Percentiles rank a stretch among this genome's conserved stretches.
Conservation (phyloP, 805 yeast species). For the Myxozyma monticola region DNA sequence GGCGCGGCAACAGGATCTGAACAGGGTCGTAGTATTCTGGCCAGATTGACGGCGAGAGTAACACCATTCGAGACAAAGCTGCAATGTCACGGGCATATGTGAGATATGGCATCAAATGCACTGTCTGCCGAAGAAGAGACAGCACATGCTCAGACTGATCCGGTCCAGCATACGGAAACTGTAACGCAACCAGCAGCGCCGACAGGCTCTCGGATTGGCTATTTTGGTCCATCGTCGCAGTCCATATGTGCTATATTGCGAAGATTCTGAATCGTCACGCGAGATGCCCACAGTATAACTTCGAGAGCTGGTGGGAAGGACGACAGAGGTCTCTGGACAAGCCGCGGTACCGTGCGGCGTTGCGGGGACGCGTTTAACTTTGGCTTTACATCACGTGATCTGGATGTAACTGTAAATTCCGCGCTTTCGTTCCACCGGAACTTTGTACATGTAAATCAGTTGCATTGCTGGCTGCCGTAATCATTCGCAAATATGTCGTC, state of each 20-base stretch:
- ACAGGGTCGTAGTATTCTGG: not conserved
- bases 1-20: not conserved
- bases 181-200: slow-evolving; percentile 12
- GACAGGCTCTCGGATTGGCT: slow-evolving; percentile 11
- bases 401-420: no score
- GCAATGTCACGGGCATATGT: slow-evolving; percentile 19
- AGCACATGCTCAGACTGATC: not conserved
- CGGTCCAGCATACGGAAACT: slow-evolving; percentile 10
- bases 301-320: no score
- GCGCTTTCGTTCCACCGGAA: no score
- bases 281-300: no score
- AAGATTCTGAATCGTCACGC: not conserved
- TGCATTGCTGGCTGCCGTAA: no score
- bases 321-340: no score
- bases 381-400: no score
- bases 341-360: no score
- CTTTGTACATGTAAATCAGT: no score
- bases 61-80: slow-evolving; percentile 14
- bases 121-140: slow-evolving; percentile 10
- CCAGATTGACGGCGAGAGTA: slow-evolving; percentile 24
- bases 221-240: no score
- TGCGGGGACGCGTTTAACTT: no score
- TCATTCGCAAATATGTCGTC: no score
- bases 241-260: not conserved
- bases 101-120: slow-evolving; percentile 1